phyloP scores from a whole-genome alignment of 192 early-diverging fungal species.

The Podochytrium sp. region DNA sequence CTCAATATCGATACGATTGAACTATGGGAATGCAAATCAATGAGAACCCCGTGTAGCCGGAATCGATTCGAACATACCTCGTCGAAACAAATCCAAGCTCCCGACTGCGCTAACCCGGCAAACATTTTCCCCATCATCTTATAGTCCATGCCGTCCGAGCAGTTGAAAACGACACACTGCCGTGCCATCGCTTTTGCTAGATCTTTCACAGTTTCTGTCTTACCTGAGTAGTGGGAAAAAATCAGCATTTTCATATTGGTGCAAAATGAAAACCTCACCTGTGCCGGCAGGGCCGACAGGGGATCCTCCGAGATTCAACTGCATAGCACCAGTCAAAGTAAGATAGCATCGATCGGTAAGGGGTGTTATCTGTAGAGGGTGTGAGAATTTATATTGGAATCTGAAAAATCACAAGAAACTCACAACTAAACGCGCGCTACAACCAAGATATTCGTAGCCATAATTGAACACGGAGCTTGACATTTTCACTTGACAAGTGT shows the following conservation, averaged over 20 bases:
- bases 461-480: conserved; percentile 60
- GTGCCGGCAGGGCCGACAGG: conserved; percentile 61
- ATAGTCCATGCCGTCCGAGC: conserved; percentile 68
- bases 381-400: no score
- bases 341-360: conserved; percentile 66
- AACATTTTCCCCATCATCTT: conserved; percentile 76
- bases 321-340: conserved; percentile 64
- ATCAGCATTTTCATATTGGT: background rate
- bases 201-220: conserved; percentile 68
- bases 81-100: conserved; percentile 69
- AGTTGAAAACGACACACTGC: conserved; percentile 69
- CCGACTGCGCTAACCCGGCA: conserved; percentile 65
- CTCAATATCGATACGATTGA: conserved; percentile 68
- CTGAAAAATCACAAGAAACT: no score
- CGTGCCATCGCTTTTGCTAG: conserved; percentile 62
- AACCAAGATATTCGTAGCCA: conserved; percentile 67
- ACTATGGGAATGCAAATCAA: no score
- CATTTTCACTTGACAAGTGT: conserved; percentile 64
- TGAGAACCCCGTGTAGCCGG: no score
- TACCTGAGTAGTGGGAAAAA: conserved; percentile 33
- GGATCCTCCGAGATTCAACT: conserved; percentile 62
- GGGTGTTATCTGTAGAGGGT: no score
- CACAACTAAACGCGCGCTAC: conserved; percentile 62
- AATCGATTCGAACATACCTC: no score
- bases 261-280: background rate